phyloP scores from a whole-genome alignment of 371 early-diverging fungal genomes.

The Parasitella parasitica region DNA sequence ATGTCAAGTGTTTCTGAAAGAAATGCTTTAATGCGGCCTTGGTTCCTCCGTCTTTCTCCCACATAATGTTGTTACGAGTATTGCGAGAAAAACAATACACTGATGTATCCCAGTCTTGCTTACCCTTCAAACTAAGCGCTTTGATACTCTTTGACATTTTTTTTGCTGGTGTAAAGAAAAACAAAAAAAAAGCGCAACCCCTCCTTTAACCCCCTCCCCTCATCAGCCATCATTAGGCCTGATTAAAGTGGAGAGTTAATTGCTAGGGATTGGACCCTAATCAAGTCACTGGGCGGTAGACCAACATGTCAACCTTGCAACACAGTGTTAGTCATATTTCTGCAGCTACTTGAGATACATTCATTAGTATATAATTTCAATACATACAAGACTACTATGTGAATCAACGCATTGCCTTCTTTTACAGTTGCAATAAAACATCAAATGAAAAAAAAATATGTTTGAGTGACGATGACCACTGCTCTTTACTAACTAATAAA shows the following conservation, averaged over 20 bases:
- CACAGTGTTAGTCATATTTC: too few relatives aligned
- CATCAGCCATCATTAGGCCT: too few relatives aligned
- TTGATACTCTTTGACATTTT: constrained; percentile 54
- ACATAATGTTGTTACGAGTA: constrained; percentile 46
- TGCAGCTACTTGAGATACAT: too few relatives aligned
- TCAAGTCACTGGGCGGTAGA: background rate
- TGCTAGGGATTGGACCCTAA: background rate
- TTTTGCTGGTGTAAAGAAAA: background rate
- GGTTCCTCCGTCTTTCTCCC: constrained; percentile 52
- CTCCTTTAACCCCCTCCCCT: background rate
- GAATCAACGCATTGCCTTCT: too few relatives aligned
- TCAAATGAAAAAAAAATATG: too few relatives aligned
- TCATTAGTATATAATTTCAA: too few relatives aligned
- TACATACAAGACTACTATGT: too few relatives aligned
- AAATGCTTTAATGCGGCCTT: constrained; percentile 43
- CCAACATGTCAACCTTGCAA: too few relatives aligned
- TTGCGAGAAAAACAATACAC: constrained; percentile 49
- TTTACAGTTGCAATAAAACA: too few relatives aligned
- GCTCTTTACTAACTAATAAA: too few relatives aligned
- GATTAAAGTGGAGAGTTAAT: background rate
- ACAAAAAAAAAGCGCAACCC: background rate
- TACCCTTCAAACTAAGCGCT: constrained; percentile 50
- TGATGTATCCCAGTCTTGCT: constrained; percentile 53
- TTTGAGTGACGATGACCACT: too few relatives aligned
- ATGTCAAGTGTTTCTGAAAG: constrained; percentile 50